Evolutionary conservation across 345 rosid genomes (phyloP).

Genomic region (Odontarrhena argentea): DNA sequence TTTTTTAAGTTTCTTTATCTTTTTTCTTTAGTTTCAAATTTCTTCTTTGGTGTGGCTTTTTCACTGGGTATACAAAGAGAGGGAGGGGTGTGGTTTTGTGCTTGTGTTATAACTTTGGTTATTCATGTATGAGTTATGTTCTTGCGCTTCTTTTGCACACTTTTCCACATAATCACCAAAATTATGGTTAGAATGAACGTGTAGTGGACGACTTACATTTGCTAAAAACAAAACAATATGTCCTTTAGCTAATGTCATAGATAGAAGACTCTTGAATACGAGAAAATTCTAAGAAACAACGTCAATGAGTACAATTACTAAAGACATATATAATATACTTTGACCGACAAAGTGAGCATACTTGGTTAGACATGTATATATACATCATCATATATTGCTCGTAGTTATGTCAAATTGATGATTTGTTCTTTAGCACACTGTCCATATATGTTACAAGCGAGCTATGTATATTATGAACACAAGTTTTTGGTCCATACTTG

Average conservation of each 20-base stretch:
- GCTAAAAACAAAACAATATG: conserved; percentile 21
- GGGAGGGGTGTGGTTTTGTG: conserved; percentile 37
- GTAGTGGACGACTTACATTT: conserved; percentile 15
- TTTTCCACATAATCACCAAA: conserved; percentile 12
- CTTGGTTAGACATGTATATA: conserved; percentile 10
- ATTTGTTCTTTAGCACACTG: conserved; percentile 39
- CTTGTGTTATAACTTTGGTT: conserved; percentile 30
- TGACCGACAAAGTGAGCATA: conserved; percentile 35
- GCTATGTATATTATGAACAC: conserved; percentile 23
- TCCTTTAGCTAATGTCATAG: conserved; percentile 25
- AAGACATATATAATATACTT: conserved; percentile 7
- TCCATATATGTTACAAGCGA: conserved; percentile 33
- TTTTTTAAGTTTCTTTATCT: conserved; percentile 30
- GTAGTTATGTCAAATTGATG: conserved; percentile 18
- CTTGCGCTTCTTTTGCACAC: conserved; percentile 25
- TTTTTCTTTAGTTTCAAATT: conserved; percentile 29
- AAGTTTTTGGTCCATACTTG: conserved; percentile 31
- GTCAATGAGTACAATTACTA: conserved; percentile 13
- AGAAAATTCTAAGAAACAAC: conserved; percentile 11
- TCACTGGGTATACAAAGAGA: conserved; percentile 40
- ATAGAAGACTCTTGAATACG: conserved; percentile 16
- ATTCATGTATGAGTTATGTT: conserved; percentile 38
- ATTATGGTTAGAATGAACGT: not conserved
- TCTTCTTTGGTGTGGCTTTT: conserved; percentile 35
- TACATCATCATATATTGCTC: conserved; percentile 6